Conservation (phyloP, 2,329 filamentous ascomycete species). For the Diaporthe ampelina region DNA sequence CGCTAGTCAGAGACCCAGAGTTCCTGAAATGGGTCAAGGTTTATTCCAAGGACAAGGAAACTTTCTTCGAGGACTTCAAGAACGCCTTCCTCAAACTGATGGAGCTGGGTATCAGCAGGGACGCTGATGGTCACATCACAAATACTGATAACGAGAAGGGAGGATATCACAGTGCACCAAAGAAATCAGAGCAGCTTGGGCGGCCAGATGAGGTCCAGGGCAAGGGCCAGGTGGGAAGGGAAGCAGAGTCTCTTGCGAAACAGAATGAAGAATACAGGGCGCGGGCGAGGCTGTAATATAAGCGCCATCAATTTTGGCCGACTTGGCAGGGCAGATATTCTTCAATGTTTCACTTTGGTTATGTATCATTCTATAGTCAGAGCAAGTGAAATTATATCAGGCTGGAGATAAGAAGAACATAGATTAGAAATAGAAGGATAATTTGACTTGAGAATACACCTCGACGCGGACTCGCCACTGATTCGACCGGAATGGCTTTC, state of each 20-base stretch:
- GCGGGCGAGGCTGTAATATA: slow-evolving; percentile 54
- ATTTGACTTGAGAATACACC: background rate
- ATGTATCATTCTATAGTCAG: background rate
- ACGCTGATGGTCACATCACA: slow-evolving; percentile 63
- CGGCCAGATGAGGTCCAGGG: slow-evolving; percentile 50
- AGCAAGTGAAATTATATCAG: background rate
- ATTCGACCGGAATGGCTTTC: background rate
- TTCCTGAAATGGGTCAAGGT: slow-evolving; percentile 70
- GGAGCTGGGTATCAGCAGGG: slow-evolving; percentile 71
- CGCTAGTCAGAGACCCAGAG: slow-evolving; percentile 64
- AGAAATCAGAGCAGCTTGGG: slow-evolving; percentile 51
- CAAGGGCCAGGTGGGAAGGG: slow-evolving; percentile 49
- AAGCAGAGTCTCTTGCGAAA: slow-evolving; percentile 56
- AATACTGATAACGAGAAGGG: slow-evolving; percentile 70
- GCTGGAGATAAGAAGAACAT: background rate
- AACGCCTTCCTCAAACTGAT: slow-evolving; percentile 72
- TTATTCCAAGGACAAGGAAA: slow-evolving; percentile 72
- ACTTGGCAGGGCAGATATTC: too few species aligned
- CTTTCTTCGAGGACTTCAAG: slow-evolving; percentile 72
- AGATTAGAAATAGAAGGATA: background rate
- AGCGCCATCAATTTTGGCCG: background rate
- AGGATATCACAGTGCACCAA: slow-evolving; percentile 49
- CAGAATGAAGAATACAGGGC: slow-evolving; percentile 53
- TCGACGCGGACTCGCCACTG: background rate
- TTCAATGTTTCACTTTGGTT: background rate